A percentile compares a stretch with the other conserved stretches of the same genome.
Conservation (phyloP, 2,329 filamentous ascomycete genomes). For the Arthrobotrys sinensis region DNA sequence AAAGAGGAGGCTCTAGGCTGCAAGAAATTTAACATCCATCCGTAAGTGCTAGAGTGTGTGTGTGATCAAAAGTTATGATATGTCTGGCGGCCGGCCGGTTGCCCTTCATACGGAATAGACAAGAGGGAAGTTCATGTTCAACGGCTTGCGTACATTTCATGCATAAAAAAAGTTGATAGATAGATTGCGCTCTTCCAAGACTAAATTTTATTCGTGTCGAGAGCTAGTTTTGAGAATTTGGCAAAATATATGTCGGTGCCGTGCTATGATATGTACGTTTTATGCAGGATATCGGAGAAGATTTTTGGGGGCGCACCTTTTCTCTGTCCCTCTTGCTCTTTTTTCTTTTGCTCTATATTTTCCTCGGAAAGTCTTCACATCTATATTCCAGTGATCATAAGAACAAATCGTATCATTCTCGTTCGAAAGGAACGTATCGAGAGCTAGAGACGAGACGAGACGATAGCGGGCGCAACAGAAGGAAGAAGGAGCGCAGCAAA, state of each 20-base stretch:
- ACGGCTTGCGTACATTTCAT: conserved; percentile 32
- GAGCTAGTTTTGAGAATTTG: conserved; percentile 25
- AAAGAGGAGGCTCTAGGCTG: conserved; percentile 54
- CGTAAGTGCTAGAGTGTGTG: conserved; percentile 19
- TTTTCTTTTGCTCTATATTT: conserved; percentile 2
- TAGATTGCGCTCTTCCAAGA: conserved; percentile 8
- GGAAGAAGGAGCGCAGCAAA: conserved; percentile 24
- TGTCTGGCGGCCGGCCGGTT: conserved; percentile 27
- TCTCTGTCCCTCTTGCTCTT: neutral
- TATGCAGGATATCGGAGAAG: conserved; percentile 35
- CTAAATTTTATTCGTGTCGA: conserved; percentile 10
- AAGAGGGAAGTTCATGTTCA: conserved; percentile 5
- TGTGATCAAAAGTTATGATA: conserved; percentile 27
- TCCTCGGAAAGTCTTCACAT: conserved; percentile 23
- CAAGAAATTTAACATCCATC: conserved; percentile 39
- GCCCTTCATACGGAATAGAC: conserved; percentile 21
- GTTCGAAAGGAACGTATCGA: conserved; percentile 18
- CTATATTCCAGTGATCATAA: conserved; percentile 28
- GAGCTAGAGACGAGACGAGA: conserved; percentile 18
- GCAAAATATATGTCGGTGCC: conserved; percentile 28
- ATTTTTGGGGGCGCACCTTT: conserved; percentile 25
- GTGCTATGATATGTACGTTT: conserved; percentile 23
- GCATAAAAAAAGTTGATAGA: conserved; percentile 17
- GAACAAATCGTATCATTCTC: conserved; percentile 30
- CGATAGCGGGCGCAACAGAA: neutral